These are phyloP conservation scores for Rhodotorula babjevae DNA, from an alignment of 768 basidiomycete genomes.

Conservation along the genomic window DNA sequence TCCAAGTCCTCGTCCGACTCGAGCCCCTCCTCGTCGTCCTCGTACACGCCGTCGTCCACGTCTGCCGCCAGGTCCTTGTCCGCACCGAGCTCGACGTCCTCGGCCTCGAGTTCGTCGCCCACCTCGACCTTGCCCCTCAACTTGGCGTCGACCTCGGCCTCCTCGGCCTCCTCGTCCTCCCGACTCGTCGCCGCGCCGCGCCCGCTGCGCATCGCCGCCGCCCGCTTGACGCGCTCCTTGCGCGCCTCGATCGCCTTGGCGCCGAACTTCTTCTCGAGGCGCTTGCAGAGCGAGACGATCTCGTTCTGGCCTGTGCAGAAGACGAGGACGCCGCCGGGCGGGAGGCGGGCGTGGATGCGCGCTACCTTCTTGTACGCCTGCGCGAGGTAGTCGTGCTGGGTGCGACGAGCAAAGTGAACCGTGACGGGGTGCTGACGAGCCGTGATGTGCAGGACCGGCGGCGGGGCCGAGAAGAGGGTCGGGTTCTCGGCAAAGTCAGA, in stretches of 20 bases:
- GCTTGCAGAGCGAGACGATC: conserved; percentile 76
- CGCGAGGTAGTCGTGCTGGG: conserved; percentile 76
- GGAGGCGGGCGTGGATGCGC: conserved; percentile 88
- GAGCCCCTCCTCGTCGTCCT: conserved; percentile 51
- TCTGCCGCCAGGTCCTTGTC: conserved; percentile 43
- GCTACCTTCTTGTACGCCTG: conserved; percentile 84
- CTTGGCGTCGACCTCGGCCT: conserved; percentile 21
- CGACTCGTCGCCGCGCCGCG: background rate
- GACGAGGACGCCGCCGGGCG: conserved; percentile 85
- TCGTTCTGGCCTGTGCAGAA: conserved; percentile 96
- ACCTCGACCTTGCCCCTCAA: conserved; percentile 15
- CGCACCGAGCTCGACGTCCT: conserved; percentile 68
- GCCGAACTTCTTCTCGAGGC: conserved; percentile 73
- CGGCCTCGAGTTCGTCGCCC: conserved; percentile 69
- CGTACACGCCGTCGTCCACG: conserved; percentile 59
- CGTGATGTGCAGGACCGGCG: conserved; percentile 84
- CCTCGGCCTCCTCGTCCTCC: conserved; percentile 25
- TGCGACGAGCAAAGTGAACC: conserved; percentile 83
- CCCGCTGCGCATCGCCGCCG: conserved; percentile 35
- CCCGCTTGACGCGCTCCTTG: conserved; percentile 46
- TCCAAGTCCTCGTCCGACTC: conserved; percentile 63
- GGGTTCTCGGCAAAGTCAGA: conserved; percentile 85
- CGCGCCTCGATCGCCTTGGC: conserved; percentile 59
- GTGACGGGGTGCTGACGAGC: conserved; percentile 94
- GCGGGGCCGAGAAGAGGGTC: conserved; percentile 70